Base-by-base conservation (phyloP, 345 rosid genomes). In the Microcos paniculata region DNA sequence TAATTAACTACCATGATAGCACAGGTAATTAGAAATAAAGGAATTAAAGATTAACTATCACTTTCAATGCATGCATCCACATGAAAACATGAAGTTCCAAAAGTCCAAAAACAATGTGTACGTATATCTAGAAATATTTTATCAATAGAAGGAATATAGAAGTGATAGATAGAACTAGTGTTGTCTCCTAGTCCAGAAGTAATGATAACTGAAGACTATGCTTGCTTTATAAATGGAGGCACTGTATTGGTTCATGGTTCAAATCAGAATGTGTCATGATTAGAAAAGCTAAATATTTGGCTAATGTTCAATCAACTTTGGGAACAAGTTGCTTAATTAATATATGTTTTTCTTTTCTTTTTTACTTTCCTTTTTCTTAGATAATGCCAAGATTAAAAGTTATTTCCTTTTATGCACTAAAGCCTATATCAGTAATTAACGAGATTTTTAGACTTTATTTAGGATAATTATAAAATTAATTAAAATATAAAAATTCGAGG, bases 211-310 rank as follows among this genome's bases (percentile, higher is more conserved):
- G 15, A 13, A 24, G 0, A 56, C 31, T 23, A 15, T n/a, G n/a
- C 6, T 24, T 45, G 18, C 19, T 66, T 45, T 15, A 28, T 28
- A 69, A 30, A 19, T 69, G 72, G 58, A 49, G 42, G 72, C 43
- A 48, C 9, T 48, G 42, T 13, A 69, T 30, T 69, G 26, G 58
- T 48, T 30, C 4, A 69, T 2, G 24, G 43, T 69, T 49, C 72
- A 69, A 69, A 49, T 69, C 58, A 49, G 48, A 69, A 4, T 30
- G 58, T 19, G 58, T 19, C 30, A 18, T 69, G 72, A 69, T 48
- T 69, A 48, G 5, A 48, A 24, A 49, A 48, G 40, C 38, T 35
- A 35, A 35, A 3, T 35, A 35, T 35, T 35, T 35, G 6, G 40
- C 40, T 18, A 8, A 26, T 45, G 55, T 8, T 65, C 38, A 46